Percentiles rank a stretch among this genome's conserved stretches.
Conservation (phyloP, 768 basidiomycete genomes). For the Baorangia bicolor region DNA sequence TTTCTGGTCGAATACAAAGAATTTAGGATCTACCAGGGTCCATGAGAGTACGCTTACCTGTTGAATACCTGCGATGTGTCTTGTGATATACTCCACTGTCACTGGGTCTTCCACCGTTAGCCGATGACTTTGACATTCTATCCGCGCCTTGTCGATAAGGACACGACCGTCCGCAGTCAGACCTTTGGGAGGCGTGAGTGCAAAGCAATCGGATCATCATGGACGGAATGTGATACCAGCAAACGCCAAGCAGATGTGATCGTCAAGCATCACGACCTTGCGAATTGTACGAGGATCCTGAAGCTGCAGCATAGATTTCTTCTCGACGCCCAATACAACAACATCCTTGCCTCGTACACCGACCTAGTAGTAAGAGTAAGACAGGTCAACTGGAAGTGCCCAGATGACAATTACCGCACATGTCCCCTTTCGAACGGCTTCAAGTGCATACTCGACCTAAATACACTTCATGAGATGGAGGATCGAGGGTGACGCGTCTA, state of each 20-base stretch:
- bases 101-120: constrained; percentile 98
- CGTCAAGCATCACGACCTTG: constrained; percentile 98
- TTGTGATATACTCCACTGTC: constrained; percentile 96
- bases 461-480: constrained; percentile 18
- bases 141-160: constrained; percentile 94
- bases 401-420: constrained; percentile 71
- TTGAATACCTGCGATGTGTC: constrained; percentile 98
- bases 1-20: constrained; percentile 46
- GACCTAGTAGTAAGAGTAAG: constrained; percentile 52
- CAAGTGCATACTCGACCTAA: constrained; percentile 98
- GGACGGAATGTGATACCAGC: constrained; percentile 63
- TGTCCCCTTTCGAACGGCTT: constrained; percentile 95
- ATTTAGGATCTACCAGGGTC: not conserved
- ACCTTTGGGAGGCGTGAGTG: constrained; percentile 48
- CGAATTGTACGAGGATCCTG: constrained; percentile 98
- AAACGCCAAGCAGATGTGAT: constrained; percentile 96
- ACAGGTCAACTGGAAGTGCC: not conserved
- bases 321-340: constrained; percentile 97
- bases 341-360: constrained; percentile 94
- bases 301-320: constrained; percentile 95
- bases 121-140: constrained; percentile 97
- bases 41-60: constrained; percentile 56
- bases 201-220: constrained; percentile 4
- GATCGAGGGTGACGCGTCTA: constrained; percentile 27
- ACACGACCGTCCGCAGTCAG: constrained; percentile 97